Evolutionary conservation across 2,329 filamentous ascomycete species (phyloP).

Genomic region (Fusarium robinianum): DNA sequence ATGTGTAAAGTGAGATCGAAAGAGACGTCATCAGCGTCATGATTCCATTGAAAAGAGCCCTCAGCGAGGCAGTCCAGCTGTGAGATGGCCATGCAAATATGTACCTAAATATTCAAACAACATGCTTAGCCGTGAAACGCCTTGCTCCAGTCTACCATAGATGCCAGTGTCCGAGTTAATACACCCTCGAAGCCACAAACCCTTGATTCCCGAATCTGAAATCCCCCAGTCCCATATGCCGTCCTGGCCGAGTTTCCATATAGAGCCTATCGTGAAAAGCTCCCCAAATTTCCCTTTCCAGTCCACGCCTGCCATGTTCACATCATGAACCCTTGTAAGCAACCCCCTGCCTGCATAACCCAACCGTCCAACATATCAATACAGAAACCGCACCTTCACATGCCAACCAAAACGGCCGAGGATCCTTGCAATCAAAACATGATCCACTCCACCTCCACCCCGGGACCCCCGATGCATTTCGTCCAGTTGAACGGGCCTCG

Average conservation of each 20-base stretch:
- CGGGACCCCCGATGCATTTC: slow-evolving; percentile 59
- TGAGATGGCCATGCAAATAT: slow-evolving; percentile 5
- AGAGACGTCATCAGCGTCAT: too few relatives aligned
- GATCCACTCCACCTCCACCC: slow-evolving; percentile 67
- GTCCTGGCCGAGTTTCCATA: too few relatives aligned
- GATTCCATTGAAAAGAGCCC: slow-evolving; percentile 2
- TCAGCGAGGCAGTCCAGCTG: slow-evolving; percentile 6
- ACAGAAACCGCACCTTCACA: slow-evolving; percentile 20
- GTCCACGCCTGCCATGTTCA: slow-evolving; percentile 12
- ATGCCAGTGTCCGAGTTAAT: slow-evolving; percentile 23
- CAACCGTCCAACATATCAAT: slow-evolving; percentile 13
- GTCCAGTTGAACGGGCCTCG: slow-evolving; percentile 63
- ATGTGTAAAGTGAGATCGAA: too few relatives aligned
- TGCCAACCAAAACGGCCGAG: slow-evolving; percentile 20
- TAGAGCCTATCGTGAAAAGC: too few relatives aligned
- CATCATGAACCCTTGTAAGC: slow-evolving; percentile 19
- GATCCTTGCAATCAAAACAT: slow-evolving; percentile 56
- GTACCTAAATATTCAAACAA: slow-evolving; percentile 1
- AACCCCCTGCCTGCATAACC: slow-evolving; percentile 16
- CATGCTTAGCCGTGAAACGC: slow-evolving; percentile 24
- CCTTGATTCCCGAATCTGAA: slow-evolving; percentile 13
- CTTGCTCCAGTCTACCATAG: slow-evolving; percentile 26
- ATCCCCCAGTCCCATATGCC: slow-evolving; percentile 8
- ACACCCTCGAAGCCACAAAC: slow-evolving; percentile 20
- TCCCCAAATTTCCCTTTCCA: slow-evolving; percentile 1